A percentile compares a stretch with the other conserved stretches of the same genome.
These are phyloP conservation scores for Entomortierella beljakovae DNA, from an alignment of 192 early-diverging fungal genomes.

Conservation along the genomic window DNA sequence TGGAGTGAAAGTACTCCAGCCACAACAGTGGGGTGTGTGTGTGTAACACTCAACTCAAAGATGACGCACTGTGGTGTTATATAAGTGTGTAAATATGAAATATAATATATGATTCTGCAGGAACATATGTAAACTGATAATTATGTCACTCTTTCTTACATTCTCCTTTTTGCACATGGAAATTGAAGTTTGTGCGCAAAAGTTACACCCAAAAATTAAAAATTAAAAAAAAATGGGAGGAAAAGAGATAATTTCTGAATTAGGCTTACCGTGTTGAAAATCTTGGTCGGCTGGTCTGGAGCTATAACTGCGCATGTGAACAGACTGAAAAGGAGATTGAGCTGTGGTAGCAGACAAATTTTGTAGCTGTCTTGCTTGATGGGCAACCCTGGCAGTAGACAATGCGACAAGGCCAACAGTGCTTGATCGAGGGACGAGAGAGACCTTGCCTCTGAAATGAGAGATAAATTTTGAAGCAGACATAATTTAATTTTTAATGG, in stretches of 20 bases:
- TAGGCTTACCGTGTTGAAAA: conserved; percentile 45
- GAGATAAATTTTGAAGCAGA: conserved; percentile 29
- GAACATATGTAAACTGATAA: too few relatives aligned
- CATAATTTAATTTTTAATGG: conserved; percentile 22
- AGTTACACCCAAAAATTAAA: too few relatives aligned
- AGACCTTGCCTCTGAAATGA: conserved; percentile 27
- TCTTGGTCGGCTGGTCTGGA: conserved; percentile 40
- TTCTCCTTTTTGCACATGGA: too few relatives aligned
- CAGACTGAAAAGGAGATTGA: neutral
- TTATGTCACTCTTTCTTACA: too few relatives aligned
- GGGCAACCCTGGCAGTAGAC: conserved; percentile 5
- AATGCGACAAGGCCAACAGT: conserved; percentile 11
- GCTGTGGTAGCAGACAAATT: neutral
- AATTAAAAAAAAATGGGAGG: too few relatives aligned
- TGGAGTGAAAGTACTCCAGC: too few relatives aligned
- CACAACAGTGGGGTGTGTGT: too few relatives aligned
- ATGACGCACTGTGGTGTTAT: too few relatives aligned
- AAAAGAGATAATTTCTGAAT: conserved; percentile 5
- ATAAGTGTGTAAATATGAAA: too few relatives aligned
- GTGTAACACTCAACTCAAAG: too few relatives aligned
- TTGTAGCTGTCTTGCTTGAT: conserved; percentile 4
- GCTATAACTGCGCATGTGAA: conserved; percentile 48
- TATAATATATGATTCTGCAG: too few relatives aligned
- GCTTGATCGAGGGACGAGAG: conserved; percentile 18
- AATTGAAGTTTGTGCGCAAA: too few relatives aligned